phyloP scores from a whole-genome alignment of 768 basidiomycete species.

The Psilocybe sp. region DNA sequence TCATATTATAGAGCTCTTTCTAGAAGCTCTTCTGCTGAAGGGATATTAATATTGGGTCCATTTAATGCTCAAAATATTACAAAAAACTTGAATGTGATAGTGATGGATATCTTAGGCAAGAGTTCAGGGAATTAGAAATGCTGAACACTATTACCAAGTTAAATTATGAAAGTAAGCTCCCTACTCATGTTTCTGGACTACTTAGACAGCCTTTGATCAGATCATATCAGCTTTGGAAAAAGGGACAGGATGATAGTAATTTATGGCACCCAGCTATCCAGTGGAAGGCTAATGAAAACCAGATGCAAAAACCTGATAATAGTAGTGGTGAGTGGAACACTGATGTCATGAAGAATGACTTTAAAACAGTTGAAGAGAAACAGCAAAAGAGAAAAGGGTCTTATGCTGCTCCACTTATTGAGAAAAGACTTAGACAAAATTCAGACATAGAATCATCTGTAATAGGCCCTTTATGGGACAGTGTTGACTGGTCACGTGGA shows the following conservation, averaged over 20 bases:
- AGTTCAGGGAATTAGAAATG: conserved; percentile 26
- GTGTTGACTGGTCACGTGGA: conserved; percentile 18
- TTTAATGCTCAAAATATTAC: conserved; percentile 18
- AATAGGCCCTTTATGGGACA: conserved; percentile 16
- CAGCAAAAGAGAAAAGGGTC: no score
- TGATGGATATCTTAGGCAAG: conserved; percentile 15
- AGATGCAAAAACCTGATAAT: background rate
- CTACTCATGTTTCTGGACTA: conserved; percentile 7
- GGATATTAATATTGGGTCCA: conserved; percentile 23
- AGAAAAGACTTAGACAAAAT: background rate
- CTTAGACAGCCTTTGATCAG: conserved; percentile 15
- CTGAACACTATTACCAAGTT: conserved; percentile 24
- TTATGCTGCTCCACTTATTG: no score
- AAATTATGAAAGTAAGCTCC: conserved; percentile 9
- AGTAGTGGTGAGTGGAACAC: no score
- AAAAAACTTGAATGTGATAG: conserved; percentile 1
- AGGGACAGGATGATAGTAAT: background rate
- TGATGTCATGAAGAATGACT: no score
- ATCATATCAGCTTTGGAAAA: conserved; percentile 4
- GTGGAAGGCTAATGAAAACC: background rate
- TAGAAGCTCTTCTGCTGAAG: conserved; percentile 21
- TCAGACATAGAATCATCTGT: background rate
- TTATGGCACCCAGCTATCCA: background rate
- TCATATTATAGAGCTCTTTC: conserved; percentile 25
- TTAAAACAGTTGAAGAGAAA: no score